A percentile compares a stretch with the other conserved stretches of the same genome.
These are phyloP conservation scores for Colletotrichum sp. DNA, from an alignment of 2,329 filamentous ascomycete genomes.

Conservation along the genomic window DNA sequence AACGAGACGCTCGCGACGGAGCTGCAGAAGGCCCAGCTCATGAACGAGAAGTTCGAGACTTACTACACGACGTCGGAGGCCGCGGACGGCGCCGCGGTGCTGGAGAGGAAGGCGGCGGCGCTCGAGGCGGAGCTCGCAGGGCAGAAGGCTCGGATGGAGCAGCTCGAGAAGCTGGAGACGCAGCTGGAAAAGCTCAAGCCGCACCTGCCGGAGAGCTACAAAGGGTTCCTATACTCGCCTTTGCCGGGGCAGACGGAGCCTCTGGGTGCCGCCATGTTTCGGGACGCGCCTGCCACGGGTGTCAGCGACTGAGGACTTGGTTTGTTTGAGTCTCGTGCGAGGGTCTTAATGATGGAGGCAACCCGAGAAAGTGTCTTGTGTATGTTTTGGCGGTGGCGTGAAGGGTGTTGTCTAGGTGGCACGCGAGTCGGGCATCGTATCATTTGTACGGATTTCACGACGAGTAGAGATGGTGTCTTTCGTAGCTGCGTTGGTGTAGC, in stretches of 20 bases:
- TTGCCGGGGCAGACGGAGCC: background rate
- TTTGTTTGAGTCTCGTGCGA: background rate
- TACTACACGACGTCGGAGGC: slow-evolving; percentile 4
- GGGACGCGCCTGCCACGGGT: background rate
- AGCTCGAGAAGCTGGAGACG: background rate
- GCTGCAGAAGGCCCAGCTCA: background rate
- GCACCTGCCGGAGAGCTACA: background rate
- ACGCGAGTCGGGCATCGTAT: background rate
- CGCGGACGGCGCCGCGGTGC: background rate
- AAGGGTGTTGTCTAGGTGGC: background rate
- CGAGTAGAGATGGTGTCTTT: background rate
- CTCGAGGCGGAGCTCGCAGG: background rate
- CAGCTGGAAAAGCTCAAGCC: background rate
- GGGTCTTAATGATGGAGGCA: background rate
- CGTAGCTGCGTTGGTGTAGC: background rate
- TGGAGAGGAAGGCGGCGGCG: background rate
- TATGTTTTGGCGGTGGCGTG: background rate
- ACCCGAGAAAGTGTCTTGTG: background rate
- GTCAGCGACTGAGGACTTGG: background rate
- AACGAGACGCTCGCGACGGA: slow-evolving; percentile 8
- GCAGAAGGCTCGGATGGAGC: background rate
- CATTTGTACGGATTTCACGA: background rate
- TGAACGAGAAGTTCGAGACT: slow-evolving; percentile 7
- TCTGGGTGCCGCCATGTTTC: background rate
- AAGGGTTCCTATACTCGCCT: background rate